Percentiles rank a stretch among this genome's conserved stretches.
Conservation (phyloP, 208 protist genomes). For the Herpetomonas samuelpessoai region DNA sequence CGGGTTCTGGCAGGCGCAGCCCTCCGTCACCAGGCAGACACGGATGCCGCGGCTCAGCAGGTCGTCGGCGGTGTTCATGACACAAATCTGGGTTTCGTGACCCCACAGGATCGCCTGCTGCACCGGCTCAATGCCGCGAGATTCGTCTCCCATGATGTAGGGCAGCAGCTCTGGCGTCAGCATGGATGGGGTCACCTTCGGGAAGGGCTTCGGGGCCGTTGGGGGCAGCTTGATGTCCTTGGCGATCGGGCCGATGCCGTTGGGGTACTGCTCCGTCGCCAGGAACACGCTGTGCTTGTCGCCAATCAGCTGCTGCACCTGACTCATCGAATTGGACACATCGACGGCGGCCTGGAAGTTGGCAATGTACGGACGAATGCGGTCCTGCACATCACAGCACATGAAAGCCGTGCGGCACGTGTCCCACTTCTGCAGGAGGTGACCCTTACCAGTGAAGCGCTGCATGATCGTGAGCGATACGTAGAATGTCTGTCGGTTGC, state of each 20-base stretch:
- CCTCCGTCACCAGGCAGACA: constrained; percentile 54
- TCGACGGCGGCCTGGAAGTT: constrained; percentile 49
- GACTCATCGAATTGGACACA: constrained; percentile 40
- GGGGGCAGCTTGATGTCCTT: constrained; percentile 37
- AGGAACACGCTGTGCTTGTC: constrained; percentile 36
- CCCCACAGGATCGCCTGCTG: constrained; percentile 74
- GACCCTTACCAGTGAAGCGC: constrained; percentile 2
- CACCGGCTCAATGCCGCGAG: constrained; percentile 33
- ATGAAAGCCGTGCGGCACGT: constrained; percentile 61
- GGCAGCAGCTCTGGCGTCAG: constrained; percentile 28
- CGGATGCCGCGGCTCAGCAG: constrained; percentile 50
- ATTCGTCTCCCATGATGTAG: constrained; percentile 29
- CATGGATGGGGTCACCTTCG: constrained; percentile 55
- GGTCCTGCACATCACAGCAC: constrained; percentile 68
- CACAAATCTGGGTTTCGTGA: constrained; percentile 68
- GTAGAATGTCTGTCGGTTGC: too few relatives aligned
- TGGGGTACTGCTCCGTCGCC: constrained; percentile 50
- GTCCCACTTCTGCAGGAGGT: constrained; percentile 15
- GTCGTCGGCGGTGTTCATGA: constrained; percentile 62
- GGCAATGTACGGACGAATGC: constrained; percentile 19
- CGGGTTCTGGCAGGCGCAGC: constrained; percentile 25
- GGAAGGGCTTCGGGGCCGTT: constrained; percentile 21
- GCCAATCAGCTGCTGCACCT: constrained; percentile 28
- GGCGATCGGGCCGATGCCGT: constrained; percentile 27
- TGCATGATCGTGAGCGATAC: too few relatives aligned